These are phyloP conservation scores for Phytopythium litorale DNA, from an alignment of 352 stramenopile genomes.

Conservation along the genomic window DNA sequence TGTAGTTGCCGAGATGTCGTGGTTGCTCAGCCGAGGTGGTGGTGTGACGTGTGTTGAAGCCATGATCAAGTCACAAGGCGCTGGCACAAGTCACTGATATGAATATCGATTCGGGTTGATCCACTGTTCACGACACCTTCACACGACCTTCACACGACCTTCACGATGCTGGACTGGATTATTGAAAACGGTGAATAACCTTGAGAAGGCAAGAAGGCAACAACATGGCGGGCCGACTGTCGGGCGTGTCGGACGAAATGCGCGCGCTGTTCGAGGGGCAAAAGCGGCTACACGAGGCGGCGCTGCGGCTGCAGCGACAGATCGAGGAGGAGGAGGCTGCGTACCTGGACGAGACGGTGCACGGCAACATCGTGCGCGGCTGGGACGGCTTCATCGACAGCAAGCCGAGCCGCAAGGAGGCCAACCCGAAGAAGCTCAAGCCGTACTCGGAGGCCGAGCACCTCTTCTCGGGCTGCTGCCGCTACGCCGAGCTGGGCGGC, in stretches of 20 bases:
- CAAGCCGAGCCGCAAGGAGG: conserved; percentile 75
- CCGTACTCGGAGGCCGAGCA: conserved; percentile 76
- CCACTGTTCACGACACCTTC: no score
- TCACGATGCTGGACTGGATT: no score
- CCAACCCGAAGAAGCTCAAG: conserved; percentile 73
- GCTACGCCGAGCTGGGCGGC: conserved; percentile 45
- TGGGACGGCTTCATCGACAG: conserved; percentile 87
- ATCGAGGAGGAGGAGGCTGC: conserved; percentile 75
- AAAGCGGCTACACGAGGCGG: conserved; percentile 62
- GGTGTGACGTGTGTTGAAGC: no score
- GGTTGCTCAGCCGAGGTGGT: no score
- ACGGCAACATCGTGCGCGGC: conserved; percentile 86
- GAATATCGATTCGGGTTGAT: no score
- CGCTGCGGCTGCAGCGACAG: conserved; percentile 65
- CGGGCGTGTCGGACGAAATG: conserved; percentile 62
- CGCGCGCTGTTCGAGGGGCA: conserved; percentile 64
- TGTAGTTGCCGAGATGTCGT: no score
- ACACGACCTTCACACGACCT: no score
- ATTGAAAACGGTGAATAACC: no score
- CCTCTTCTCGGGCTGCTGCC: conserved; percentile 75
- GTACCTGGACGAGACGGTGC: conserved; percentile 80
- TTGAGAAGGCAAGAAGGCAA: background rate
- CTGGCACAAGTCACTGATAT: no score
- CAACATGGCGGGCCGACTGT: background rate
- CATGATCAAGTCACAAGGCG: no score